phyloP scores from a whole-genome alignment of 257 asterid species.

The Paulownia fortunei region DNA sequence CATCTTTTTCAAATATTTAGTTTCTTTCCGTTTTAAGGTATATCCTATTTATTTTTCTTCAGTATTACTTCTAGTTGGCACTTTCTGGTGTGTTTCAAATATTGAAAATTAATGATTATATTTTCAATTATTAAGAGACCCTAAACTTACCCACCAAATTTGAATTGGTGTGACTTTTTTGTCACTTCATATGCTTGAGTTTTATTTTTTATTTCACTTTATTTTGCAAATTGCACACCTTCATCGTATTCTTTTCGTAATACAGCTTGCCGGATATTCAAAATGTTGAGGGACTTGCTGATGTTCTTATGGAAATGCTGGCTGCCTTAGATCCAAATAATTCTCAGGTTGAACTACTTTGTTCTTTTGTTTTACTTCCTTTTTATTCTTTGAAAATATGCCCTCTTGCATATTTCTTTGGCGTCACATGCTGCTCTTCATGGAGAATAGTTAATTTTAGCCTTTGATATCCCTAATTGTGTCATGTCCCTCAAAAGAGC shows the following conservation, averaged over 20 bases:
- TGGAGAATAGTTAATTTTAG: too few relatives aligned
- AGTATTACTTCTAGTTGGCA: constrained; percentile 5
- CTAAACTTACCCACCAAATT: too few relatives aligned
- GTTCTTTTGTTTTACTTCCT: not conserved
- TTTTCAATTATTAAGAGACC: too few relatives aligned
- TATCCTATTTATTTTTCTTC: constrained; percentile 1
- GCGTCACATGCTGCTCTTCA: too few relatives aligned
- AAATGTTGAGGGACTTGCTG: constrained; percentile 84
- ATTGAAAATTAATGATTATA: not conserved
- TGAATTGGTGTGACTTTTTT: too few relatives aligned
- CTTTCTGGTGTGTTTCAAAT: not conserved
- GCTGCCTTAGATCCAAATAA: constrained; percentile 77
- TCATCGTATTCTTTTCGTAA: constrained; percentile 17
- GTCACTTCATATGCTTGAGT: not conserved
- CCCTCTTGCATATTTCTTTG: too few relatives aligned
- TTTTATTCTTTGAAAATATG: too few relatives aligned
- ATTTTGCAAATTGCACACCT: not conserved
- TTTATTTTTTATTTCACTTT: not conserved
- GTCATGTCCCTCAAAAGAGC: too few relatives aligned
- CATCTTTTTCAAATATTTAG: not conserved
- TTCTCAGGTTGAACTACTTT: constrained; percentile 63
- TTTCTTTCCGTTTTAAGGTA: not conserved
- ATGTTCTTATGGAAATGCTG: constrained; percentile 86
- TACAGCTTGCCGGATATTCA: constrained; percentile 82
- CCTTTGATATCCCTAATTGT: too few relatives aligned